A percentile compares a stretch with the other conserved stretches of the same genome.
phyloP scores from a whole-genome alignment of 1,284 basidiomycete genomes.

The Cryptococcus floricola region DNA sequence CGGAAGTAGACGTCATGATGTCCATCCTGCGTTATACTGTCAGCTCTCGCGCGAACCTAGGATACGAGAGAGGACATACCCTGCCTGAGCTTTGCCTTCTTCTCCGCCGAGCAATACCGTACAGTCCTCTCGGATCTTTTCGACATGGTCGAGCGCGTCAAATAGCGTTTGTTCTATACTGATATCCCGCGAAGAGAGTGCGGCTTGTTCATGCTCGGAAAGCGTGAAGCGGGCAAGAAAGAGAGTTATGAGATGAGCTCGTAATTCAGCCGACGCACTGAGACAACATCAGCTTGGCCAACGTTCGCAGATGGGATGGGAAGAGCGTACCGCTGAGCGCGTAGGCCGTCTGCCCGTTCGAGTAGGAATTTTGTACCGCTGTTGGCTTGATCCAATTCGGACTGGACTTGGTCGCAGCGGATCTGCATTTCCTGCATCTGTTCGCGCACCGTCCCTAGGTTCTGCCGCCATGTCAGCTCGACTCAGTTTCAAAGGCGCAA shows the following conservation, averaged over 20 bases:
- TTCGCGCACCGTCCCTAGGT: constrained; percentile 68
- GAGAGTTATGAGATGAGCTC: constrained; percentile 68
- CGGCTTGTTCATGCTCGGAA: constrained; percentile 64
- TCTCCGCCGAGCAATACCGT: constrained; percentile 80
- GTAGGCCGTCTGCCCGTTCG: constrained; percentile 76
- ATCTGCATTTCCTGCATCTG: constrained; percentile 72
- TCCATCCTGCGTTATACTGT: constrained; percentile 59
- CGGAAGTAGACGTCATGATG: constrained; percentile 77
- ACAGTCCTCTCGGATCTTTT: constrained; percentile 77
- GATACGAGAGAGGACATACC: constrained; percentile 54
- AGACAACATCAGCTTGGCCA: too few species aligned
- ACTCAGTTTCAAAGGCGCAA: background rate
- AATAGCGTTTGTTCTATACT: constrained; percentile 72
- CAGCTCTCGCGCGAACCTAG: too few species aligned
- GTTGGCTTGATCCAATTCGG: constrained; percentile 69
- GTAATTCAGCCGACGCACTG: constrained; percentile 55
- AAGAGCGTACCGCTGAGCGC: constrained; percentile 65
- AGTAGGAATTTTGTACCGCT: constrained; percentile 76
- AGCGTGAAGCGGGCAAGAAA: constrained; percentile 86
- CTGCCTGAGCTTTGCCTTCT: constrained; percentile 70
- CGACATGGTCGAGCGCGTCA: constrained; percentile 78
- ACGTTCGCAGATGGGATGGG: background rate
- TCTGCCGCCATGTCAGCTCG: constrained; percentile 52
- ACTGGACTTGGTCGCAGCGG: constrained; percentile 78
- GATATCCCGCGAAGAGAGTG: constrained; percentile 72